Evolutionary conservation across 2,329 filamentous ascomycete genomes (phyloP).

Genomic region (Diplodia seriata): DNA sequence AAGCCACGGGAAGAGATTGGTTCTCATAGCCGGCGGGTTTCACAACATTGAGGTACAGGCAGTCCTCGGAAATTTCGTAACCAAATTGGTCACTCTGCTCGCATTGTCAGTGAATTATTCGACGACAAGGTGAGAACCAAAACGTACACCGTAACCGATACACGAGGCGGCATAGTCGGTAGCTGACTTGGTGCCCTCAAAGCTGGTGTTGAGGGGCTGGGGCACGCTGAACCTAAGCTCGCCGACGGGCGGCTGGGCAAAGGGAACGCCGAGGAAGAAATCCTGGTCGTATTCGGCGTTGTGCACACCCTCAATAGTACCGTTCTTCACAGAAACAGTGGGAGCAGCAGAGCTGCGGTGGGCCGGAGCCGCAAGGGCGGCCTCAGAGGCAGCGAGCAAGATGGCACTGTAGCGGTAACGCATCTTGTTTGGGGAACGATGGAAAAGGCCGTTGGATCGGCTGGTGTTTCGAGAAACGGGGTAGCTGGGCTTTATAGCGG

Average conservation of each 20-base stretch:
- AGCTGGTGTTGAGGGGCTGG: slow-evolving; percentile 56
- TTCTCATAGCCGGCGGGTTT: slow-evolving; percentile 58
- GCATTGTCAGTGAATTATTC: not conserved
- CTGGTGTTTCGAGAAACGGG: not conserved
- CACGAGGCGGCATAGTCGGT: slow-evolving; percentile 52
- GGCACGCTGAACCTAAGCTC: slow-evolving; percentile 62
- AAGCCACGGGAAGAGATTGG: slow-evolving; percentile 60
- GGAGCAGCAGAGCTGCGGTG: slow-evolving; percentile 36
- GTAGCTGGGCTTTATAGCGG: slow-evolving; percentile 11
- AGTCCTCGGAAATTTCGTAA: slow-evolving; percentile 59
- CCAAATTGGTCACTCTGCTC: slow-evolving; percentile 34
- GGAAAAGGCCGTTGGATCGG: not conserved
- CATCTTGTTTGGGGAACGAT: slow-evolving; percentile 10
- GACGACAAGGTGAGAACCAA: not conserved
- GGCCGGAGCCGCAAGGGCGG: slow-evolving; percentile 19
- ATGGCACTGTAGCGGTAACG: slow-evolving; percentile 21
- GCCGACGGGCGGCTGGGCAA: slow-evolving; percentile 62
- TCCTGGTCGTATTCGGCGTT: slow-evolving; percentile 54
- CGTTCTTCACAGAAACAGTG: slow-evolving; percentile 51
- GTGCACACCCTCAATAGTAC: slow-evolving; percentile 51
- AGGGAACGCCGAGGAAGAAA: slow-evolving; percentile 61
- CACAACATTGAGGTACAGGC: slow-evolving; percentile 68
- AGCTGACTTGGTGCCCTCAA: slow-evolving; percentile 49
- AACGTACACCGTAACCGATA: slow-evolving; percentile 49
- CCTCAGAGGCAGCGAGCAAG: slow-evolving; percentile 24